These are phyloP conservation scores for Diaporthe australafricana DNA, from an alignment of 2,329 filamentous ascomycete genomes.

Conservation along the genomic window DNA sequence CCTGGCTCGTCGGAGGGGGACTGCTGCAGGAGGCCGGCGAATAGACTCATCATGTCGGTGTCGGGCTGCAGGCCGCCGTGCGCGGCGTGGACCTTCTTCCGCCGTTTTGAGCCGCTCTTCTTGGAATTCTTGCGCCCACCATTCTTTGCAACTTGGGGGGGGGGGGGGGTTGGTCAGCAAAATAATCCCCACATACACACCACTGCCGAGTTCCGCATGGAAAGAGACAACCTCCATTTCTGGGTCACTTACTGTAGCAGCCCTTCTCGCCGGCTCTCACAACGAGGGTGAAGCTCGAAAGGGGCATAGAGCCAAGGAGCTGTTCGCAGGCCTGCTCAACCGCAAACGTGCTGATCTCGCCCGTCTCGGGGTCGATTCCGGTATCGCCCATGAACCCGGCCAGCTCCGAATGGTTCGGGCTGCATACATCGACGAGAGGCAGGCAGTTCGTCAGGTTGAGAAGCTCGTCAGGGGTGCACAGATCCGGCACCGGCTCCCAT, in stretches of 20 bases:
- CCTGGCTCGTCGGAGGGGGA: slow-evolving; percentile 1
- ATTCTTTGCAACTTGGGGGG: slow-evolving; percentile 60
- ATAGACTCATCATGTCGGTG: slow-evolving; percentile 72
- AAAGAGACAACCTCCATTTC: no score
- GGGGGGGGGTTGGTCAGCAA: background rate
- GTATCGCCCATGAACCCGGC: slow-evolving; percentile 81
- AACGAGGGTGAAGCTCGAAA: slow-evolving; percentile 74
- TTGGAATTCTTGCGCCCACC: slow-evolving; percentile 54
- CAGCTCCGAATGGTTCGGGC: slow-evolving; percentile 91
- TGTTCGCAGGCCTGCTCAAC: slow-evolving; percentile 72
- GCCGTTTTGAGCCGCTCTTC: slow-evolving; percentile 45
- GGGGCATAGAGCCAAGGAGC: slow-evolving; percentile 72
- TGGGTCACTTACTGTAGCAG: slow-evolving; percentile 59
- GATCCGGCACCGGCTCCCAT: slow-evolving; percentile 95
- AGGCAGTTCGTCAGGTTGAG: slow-evolving; percentile 73
- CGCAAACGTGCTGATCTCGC: slow-evolving; percentile 61
- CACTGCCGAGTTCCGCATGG: no score
- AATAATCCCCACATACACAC: no score
- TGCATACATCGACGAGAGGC: slow-evolving; percentile 71
- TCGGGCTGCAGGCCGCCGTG: slow-evolving; percentile 68
- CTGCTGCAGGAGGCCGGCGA: slow-evolving; percentile 65
- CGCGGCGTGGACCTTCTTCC: slow-evolving; percentile 56
- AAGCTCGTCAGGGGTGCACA: slow-evolving; percentile 78
- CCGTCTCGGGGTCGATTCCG: slow-evolving; percentile 65
- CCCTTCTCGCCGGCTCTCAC: slow-evolving; percentile 79